Evolutionary conservation across 2,329 filamentous ascomycete genomes (phyloP).

Genomic region (Allantophomopsis lycopodina): DNA sequence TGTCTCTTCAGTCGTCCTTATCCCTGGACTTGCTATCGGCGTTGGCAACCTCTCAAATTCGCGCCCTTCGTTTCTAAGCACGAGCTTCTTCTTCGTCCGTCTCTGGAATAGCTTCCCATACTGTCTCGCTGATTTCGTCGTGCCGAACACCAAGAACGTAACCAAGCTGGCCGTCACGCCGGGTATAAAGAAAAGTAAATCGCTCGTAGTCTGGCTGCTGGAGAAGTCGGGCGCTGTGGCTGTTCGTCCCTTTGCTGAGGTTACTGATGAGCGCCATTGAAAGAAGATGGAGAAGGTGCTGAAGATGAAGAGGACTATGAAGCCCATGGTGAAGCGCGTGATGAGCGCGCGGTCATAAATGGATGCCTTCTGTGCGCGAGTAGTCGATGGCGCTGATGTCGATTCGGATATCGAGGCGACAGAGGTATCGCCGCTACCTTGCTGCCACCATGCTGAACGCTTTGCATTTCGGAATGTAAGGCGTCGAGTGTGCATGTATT

Average conservation of each 20-base stretch:
- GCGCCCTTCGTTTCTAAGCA: too few relatives aligned
- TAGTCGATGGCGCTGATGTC: constrained; percentile 2
- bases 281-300: too few relatives aligned
- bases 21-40: too few relatives aligned
- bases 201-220: constrained; percentile 13
- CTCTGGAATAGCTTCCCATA: constrained; percentile 11
- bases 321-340: constrained; percentile 28
- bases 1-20: too few relatives aligned
- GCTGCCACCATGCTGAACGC: constrained; percentile 11
- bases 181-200: constrained; percentile 23
- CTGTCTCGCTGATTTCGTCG: constrained; percentile 20
- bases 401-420: constrained; percentile 2
- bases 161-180: constrained; percentile 22
- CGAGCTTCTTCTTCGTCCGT: too few relatives aligned
- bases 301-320: constrained; percentile 15
- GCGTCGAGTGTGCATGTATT: constrained; percentile 24
- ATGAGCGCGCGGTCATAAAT: constrained; percentile 32
- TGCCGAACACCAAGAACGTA: constrained; percentile 26
- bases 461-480: constrained; percentile 17
- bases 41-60: too few relatives aligned
- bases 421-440: constrained; percentile 7
- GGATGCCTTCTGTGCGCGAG: constrained; percentile 8
- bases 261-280: too few relatives aligned
- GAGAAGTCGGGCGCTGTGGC: constrained; percentile 19
- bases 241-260: too few relatives aligned